These are phyloP conservation scores for Codiaeum variegatum DNA, from an alignment of 441 rosid genomes.

Conservation along the genomic window DNA sequence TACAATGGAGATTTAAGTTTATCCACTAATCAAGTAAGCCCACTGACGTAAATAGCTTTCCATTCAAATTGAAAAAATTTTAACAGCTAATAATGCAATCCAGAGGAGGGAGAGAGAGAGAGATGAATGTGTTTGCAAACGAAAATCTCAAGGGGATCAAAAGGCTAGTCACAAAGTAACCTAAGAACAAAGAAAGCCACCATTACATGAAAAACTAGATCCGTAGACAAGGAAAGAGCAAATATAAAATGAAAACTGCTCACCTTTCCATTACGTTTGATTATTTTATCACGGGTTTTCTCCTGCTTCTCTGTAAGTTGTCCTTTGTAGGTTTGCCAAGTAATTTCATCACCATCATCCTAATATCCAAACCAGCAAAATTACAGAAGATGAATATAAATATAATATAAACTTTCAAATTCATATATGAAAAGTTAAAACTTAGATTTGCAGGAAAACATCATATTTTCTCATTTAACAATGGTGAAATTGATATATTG, in stretches of 20 bases:
- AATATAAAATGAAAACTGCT: conserved; percentile 20
- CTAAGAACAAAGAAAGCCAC: background rate
- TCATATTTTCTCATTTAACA: background rate
- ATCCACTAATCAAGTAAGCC: background rate
- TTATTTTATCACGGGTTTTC: conserved; percentile 80
- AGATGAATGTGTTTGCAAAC: background rate
- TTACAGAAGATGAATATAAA: background rate
- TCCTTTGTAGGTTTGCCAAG: conserved; percentile 96
- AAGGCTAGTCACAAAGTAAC: conserved; percentile 1
- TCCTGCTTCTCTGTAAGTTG: conserved; percentile 96
- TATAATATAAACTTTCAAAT: conserved; percentile 7
- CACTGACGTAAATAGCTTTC: background rate
- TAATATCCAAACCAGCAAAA: conserved; percentile 24
- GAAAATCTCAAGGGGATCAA: background rate
- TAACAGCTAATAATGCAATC: background rate
- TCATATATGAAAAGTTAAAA: conserved; percentile 14
- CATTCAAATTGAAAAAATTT: background rate
- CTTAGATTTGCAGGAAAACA: background rate
- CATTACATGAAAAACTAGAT: background rate
- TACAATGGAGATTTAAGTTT: background rate
- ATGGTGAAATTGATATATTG: background rate
- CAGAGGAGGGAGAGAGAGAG: conserved; percentile 5
- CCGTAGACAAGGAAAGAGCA: conserved; percentile 9
- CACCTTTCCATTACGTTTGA: conserved; percentile 87
- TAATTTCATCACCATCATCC: conserved; percentile 86